Conservation (phyloP, 2,329 filamentous ascomycete genomes). For the Aspergillus fischeri region DNA sequence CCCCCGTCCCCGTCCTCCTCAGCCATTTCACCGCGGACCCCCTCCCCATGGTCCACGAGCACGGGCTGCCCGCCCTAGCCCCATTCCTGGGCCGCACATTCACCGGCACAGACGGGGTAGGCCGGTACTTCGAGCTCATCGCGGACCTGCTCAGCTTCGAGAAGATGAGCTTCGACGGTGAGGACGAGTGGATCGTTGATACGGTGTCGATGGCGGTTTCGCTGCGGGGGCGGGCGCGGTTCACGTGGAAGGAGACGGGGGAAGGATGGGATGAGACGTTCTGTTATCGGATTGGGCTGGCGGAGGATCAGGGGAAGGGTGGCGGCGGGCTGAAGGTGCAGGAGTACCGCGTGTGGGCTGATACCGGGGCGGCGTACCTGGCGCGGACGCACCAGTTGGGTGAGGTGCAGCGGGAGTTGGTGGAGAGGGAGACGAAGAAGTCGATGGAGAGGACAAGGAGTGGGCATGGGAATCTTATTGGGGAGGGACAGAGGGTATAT, state of each 20-base stretch:
- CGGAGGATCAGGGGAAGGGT: constrained; percentile 18
- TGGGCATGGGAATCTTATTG: constrained; percentile 14
- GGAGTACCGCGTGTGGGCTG: constrained; percentile 42
- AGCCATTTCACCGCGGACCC: constrained; percentile 32
- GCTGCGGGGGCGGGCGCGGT: constrained; percentile 32
- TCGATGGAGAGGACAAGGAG: constrained; percentile 5
- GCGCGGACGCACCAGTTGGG: constrained; percentile 26
- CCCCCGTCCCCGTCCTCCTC: constrained; percentile 24
- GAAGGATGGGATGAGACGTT: constrained; percentile 42
- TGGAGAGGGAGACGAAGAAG: constrained; percentile 3
- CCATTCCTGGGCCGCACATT: constrained; percentile 43
- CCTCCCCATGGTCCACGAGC: constrained; percentile 30
- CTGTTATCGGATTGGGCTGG: constrained; percentile 35
- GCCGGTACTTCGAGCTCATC: constrained; percentile 36
- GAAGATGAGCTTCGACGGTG: constrained; percentile 34
- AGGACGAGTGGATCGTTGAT: constrained; percentile 38
- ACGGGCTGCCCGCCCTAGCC: constrained; percentile 38
- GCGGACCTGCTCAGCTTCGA: constrained; percentile 28
- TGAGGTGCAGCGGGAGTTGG: constrained; percentile 6
- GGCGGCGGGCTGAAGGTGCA: constrained; percentile 27
- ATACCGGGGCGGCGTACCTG: constrained; percentile 43
- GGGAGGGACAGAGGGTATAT: constrained; percentile 17
- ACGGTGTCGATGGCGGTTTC: constrained; percentile 26
- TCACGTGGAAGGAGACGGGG: constrained; percentile 30
- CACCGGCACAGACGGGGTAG: constrained; percentile 31